Evolutionary conservation across 2,329 filamentous ascomycete genomes (phyloP), one percentile per base, ranked within the genome.

Genomic region (Mycosphaerella sp.): DNA sequence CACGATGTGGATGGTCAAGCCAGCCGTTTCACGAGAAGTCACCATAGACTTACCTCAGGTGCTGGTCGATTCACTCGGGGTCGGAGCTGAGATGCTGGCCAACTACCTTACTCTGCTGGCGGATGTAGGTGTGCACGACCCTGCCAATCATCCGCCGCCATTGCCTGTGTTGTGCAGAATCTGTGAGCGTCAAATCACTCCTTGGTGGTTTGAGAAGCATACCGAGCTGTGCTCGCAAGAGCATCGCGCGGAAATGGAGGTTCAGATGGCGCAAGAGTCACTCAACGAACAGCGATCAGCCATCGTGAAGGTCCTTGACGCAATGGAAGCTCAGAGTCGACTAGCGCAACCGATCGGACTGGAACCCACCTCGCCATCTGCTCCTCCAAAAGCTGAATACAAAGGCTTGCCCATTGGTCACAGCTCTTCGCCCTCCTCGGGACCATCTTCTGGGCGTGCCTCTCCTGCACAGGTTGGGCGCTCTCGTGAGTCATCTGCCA

Each of bases 151-250:
- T 68, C 84, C 89, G 8, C 89, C 89, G 2, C 90, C 92, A 0
- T 78, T 84, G 9, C 89, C 90, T 0, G 86, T 97, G 4, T 80
- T 98, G 12, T 98, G 93, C 71, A 89, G 93, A 49, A 97, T 98
- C 52, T 98, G 93, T 70, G 93, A 98, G 69, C 88, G 93, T 51
- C 89, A 96, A 59, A 97, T 98, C 57, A 89, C 89, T 4, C 90
- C 92, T 0, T 98, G 93, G 93, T 98, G 93, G 95, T 98, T 98
- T 64, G 93, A 98, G 73, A 98, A 97, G 71, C 93, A 98, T 69
- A 95, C 92, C 1, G 95, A 98, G 65, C 76, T 97, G 17, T 98
- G 93, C 67, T 77, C 96, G 52, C 91, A 97, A 69, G 93, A 98
- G 69, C 93, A 98, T 68, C 85, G 87, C 48, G 92, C 93, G 0